Percentiles rank a stretch among this genome's conserved stretches.
These are phyloP conservation scores for Ceratobasidium sp. DNA, from an alignment of 1,284 basidiomycete species.

Conservation along the genomic window DNA sequence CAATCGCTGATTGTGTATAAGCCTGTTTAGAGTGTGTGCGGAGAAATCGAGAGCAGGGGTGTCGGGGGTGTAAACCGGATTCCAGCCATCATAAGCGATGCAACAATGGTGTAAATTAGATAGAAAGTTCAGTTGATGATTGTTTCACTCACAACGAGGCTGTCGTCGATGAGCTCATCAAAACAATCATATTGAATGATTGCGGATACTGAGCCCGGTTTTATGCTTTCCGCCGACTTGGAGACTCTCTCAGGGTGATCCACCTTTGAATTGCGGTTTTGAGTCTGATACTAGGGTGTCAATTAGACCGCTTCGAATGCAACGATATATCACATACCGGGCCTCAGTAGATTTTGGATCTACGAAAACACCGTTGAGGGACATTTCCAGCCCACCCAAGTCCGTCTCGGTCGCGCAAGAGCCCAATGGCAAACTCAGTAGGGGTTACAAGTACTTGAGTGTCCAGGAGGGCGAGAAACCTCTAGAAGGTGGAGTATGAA, in stretches of 20 bases:
- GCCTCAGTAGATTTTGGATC: slow-evolving; percentile 68
- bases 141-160: slow-evolving; percentile 71
- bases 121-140: background rate
- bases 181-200: slow-evolving; percentile 80
- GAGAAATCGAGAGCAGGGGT: slow-evolving; percentile 78
- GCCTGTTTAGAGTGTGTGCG: slow-evolving; percentile 75
- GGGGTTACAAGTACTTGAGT: slow-evolving; percentile 62
- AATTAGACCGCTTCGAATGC: background rate
- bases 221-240: slow-evolving; percentile 43
- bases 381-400: slow-evolving; percentile 83
- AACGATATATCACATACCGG: slow-evolving; percentile 73
- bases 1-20: slow-evolving; percentile 84
- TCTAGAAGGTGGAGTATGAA: slow-evolving; percentile 85
- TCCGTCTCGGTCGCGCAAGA: slow-evolving; percentile 71
- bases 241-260: slow-evolving; percentile 46
- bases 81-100: slow-evolving; percentile 77
- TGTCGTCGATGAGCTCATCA: slow-evolving; percentile 76
- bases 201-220: slow-evolving; percentile 69
- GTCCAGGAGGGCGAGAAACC: slow-evolving; percentile 67
- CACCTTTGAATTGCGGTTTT: slow-evolving; percentile 70
- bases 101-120: slow-evolving; percentile 2
- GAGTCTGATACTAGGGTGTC: slow-evolving; percentile 60
- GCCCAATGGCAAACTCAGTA: slow-evolving; percentile 83
- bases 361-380: slow-evolving; percentile 75
- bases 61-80: slow-evolving; percentile 86